Percentiles rank a stretch among this genome's conserved stretches.
Conservation (phyloP, 176 grass and related monocot genomes). For the Secale cereale region DNA sequence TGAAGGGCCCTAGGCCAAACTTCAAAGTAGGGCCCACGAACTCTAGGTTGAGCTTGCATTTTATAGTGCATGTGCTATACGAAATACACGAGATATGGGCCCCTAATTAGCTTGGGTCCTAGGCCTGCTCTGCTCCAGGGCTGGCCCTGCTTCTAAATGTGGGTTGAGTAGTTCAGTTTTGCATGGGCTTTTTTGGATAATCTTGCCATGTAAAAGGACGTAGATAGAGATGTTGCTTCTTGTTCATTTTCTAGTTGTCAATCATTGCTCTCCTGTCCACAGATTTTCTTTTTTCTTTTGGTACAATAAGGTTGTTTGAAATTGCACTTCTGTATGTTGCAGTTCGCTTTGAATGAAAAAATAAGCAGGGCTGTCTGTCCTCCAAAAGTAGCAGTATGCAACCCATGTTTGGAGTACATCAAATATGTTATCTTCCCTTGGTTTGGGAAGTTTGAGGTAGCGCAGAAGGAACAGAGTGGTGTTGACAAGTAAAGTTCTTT, state of each 20-base stretch:
- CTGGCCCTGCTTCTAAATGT: neutral
- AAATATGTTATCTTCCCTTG: slow-evolving; percentile 48
- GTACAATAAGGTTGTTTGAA: neutral
- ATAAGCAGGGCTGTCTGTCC: neutral
- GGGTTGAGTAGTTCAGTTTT: neutral
- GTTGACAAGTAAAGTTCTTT: neutral
- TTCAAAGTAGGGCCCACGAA: too few relatives aligned
- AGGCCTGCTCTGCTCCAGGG: too few relatives aligned
- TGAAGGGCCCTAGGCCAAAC: too few relatives aligned
- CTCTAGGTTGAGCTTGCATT: too few relatives aligned
- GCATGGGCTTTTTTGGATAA: neutral
- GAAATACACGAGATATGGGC: too few relatives aligned
- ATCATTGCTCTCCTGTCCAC: neutral
- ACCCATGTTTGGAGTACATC: slow-evolving; percentile 61
- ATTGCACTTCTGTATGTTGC: neutral
- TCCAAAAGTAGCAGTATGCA: slow-evolving; percentile 23
- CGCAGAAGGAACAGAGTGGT: slow-evolving; percentile 1
- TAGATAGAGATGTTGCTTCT: neutral
- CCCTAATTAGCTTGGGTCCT: too few relatives aligned
- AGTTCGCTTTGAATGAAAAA: neutral
- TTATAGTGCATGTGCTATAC: too few relatives aligned
- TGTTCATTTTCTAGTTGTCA: neutral
- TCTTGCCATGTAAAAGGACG: neutral
- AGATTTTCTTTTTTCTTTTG: neutral
- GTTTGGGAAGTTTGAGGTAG: slow-evolving; percentile 53